Conservation (phyloP, 2,329 filamentous ascomycete species). For the Dendryphion nanum region DNA sequence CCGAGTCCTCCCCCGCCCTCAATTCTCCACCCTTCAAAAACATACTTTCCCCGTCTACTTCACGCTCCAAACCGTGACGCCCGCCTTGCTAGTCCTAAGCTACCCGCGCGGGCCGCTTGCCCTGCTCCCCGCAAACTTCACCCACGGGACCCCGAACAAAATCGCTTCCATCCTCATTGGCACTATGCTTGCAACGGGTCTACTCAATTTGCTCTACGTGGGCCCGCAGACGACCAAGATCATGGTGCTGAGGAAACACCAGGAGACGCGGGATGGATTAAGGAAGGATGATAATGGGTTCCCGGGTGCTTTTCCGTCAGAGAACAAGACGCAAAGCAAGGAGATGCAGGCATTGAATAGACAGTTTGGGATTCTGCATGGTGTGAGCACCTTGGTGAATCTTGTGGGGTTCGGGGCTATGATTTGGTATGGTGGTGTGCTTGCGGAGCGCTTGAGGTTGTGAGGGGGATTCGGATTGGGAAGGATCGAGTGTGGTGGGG, state of each 20-base stretch:
- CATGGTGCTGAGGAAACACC: constrained; percentile 74
- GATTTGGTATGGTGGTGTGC: constrained; percentile 73
- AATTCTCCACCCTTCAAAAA: constrained; percentile 79
- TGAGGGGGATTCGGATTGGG: constrained; percentile 1
- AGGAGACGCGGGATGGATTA: constrained; percentile 89
- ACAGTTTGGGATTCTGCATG: constrained; percentile 73
- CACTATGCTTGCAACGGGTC: constrained; percentile 67
- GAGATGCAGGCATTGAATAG: constrained; percentile 66
- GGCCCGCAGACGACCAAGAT: constrained; percentile 73
- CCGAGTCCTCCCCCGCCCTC: constrained; percentile 70
- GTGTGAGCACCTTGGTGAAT: constrained; percentile 77
- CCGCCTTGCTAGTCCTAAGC: constrained; percentile 72
- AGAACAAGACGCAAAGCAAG: constrained; percentile 78
- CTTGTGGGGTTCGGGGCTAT: constrained; percentile 67
- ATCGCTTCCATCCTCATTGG: constrained; percentile 57
- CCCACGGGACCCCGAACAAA: constrained; percentile 12
- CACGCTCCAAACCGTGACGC: constrained; percentile 72
- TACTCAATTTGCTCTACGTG: constrained; percentile 68
- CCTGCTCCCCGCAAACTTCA: constrained; percentile 1
- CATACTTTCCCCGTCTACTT: constrained; percentile 86
- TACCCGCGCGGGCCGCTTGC: constrained; percentile 56
- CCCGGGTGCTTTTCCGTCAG: too few species aligned
- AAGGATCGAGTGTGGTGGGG: background rate
- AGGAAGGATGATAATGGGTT: constrained; percentile 73
- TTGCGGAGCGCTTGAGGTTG: constrained; percentile 60